Evolutionary conservation across 179 eudicot genomes (phyloP).

Genomic region (Beta lomatogona): DNA sequence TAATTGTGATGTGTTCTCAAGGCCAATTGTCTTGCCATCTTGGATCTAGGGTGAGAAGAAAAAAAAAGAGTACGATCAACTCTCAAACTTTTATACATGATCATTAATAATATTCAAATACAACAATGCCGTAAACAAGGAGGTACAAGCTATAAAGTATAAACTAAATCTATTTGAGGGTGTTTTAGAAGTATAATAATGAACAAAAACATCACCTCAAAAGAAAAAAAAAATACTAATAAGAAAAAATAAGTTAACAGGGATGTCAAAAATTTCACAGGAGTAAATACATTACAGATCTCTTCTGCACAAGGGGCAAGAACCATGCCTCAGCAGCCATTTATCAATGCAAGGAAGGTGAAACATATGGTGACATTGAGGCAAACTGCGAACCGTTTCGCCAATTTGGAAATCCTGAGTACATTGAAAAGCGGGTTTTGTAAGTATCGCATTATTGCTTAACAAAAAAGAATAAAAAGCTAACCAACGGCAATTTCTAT

Average conservation of each 20-base stretch:
- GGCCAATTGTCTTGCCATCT: no score
- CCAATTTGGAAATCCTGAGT: constrained; percentile 81
- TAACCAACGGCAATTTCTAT: no score
- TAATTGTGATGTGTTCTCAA: no score
- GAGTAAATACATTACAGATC: constrained; percentile 53
- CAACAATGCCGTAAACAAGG: constrained; percentile 20
- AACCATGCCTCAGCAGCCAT: constrained; percentile 85
- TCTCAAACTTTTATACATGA: constrained; percentile 34
- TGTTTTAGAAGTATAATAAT: constrained; percentile 31
- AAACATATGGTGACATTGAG: constrained; percentile 86
- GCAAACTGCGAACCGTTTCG: constrained; percentile 74
- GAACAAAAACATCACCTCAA: constrained; percentile 36
- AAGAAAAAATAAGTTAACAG: constrained; percentile 2
- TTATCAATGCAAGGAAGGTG: constrained; percentile 93
- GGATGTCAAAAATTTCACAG: constrained; percentile 34
- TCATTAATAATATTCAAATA: constrained; percentile 18
- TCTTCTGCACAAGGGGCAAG: constrained; percentile 92
- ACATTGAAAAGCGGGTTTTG: neutral
- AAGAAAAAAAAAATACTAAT: neutral
- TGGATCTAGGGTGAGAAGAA: no score
- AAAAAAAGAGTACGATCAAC: constrained; percentile 22
- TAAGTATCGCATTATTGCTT: neutral
- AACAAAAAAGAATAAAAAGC: neutral
- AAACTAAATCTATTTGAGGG: constrained; percentile 37
- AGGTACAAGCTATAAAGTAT: constrained; percentile 14